phyloP scores from a whole-genome alignment of 2,329 filamentous ascomycete genomes.

The Knufia fluminis region DNA sequence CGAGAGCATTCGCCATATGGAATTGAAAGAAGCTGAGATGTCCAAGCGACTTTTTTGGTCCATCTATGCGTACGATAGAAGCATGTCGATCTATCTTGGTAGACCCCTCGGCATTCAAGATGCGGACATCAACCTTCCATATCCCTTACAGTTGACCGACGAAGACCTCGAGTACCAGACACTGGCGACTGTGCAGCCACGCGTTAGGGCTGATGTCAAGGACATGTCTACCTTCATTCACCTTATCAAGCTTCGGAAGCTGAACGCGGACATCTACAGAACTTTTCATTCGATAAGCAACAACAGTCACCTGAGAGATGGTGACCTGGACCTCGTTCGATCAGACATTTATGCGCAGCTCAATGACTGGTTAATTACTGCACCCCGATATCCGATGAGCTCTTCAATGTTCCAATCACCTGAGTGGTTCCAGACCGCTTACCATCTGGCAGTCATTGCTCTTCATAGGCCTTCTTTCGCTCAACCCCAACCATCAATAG shows the following conservation, averaged over 20 bases:
- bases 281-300: conserved; percentile 18
- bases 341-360: conserved; percentile 11
- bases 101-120: conserved; percentile 23
- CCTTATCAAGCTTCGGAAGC: conserved; percentile 23
- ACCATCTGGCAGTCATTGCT: conserved; percentile 23
- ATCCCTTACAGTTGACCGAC: conserved; percentile 18
- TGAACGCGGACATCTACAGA: conserved; percentile 22
- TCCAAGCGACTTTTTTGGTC: conserved; percentile 27
- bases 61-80: conserved; percentile 24
- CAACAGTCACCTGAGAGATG: not conserved
- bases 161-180: conserved; percentile 12
- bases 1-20: conserved; percentile 14
- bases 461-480: conserved; percentile 23
- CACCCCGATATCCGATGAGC: conserved; percentile 21
- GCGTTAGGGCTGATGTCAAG: not conserved
- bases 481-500: conserved; percentile 14
- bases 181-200: not conserved
- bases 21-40: conserved; percentile 21
- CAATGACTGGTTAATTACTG: conserved; percentile 23
- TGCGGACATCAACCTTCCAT: conserved; percentile 21
- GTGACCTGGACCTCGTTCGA: conserved; percentile 3
- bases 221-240: conserved; percentile 25
- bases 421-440: conserved; percentile 26
- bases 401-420: conserved; percentile 23
- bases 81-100: conserved; percentile 24